Conservation (phyloP, 495 filamentous ascomycete genomes). For the Penicillium salamii region DNA sequence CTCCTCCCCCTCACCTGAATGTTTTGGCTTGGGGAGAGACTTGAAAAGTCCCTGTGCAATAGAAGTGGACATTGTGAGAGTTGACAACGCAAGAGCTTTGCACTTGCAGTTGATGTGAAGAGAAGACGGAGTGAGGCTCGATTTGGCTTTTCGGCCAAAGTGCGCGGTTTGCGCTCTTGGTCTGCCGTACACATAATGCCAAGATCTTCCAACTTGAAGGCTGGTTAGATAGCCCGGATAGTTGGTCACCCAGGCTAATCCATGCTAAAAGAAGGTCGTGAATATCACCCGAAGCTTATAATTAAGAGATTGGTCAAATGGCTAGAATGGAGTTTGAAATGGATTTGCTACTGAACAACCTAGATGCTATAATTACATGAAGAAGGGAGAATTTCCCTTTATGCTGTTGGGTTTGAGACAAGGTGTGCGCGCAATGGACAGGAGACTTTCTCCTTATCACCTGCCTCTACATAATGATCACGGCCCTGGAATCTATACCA, state of each 20-base stretch:
- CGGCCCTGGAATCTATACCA: conserved; percentile 51
- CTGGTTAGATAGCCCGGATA: no score
- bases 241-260: no score
- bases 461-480: conserved; percentile 44
- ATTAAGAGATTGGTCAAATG: no score
- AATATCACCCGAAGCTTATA: no score
- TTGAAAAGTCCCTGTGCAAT: conserved; percentile 75
- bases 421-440: conserved; percentile 40
- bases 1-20: conserved; percentile 82
- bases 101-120: conserved; percentile 15
- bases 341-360: conserved; percentile 5
- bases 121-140: conserved; percentile 11
- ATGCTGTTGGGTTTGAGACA: not conserved
- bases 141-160: conserved; percentile 20
- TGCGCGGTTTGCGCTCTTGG: conserved; percentile 18
- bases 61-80: conserved; percentile 55
- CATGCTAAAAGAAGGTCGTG: no score
- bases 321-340: not conserved
- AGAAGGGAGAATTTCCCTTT: not conserved
- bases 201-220: no score
- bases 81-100: conserved; percentile 14
- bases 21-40: conserved; percentile 85
- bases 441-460: conserved; percentile 40
- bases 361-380: conserved; percentile 9
- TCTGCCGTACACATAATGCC: conserved; percentile 10